A percentile compares a stretch with the other conserved stretches of the same genome.
phyloP scores from a whole-genome alignment of 2,329 filamentous ascomycete species.

The Penicillium verrucosum region DNA sequence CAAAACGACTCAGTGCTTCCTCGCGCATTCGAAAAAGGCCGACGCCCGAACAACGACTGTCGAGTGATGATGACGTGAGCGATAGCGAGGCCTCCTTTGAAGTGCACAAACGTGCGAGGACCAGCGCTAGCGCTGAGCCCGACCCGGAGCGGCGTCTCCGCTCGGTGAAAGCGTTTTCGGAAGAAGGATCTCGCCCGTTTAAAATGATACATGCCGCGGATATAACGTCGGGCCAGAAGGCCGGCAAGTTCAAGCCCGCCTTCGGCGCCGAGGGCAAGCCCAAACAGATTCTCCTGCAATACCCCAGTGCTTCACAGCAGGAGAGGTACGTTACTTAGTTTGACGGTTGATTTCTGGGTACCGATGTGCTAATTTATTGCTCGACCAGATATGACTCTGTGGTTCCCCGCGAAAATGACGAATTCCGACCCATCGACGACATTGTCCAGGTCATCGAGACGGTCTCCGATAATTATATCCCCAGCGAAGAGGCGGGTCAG shows the following conservation, averaged over 20 bases:
- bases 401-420: slow-evolving; percentile 73
- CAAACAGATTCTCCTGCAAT: slow-evolving; percentile 67
- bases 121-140: slow-evolving; percentile 42
- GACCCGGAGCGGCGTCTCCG: slow-evolving; percentile 46
- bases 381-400: slow-evolving; percentile 65
- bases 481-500: slow-evolving; percentile 61
- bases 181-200: slow-evolving; percentile 36
- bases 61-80: slow-evolving; percentile 43
- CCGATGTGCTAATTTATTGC: slow-evolving; percentile 7
- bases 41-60: slow-evolving; percentile 39
- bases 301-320: slow-evolving; percentile 69
- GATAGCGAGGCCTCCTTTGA: slow-evolving; percentile 43
- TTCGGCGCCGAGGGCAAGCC: slow-evolving; percentile 47
- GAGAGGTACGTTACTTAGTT: slow-evolving; percentile 55
- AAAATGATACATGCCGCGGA: slow-evolving; percentile 50
- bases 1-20: slow-evolving; percentile 33
- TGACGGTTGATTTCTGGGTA: not conserved
- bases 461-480: slow-evolving; percentile 74
- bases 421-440: slow-evolving; percentile 64
- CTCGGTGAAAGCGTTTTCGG: slow-evolving; percentile 45
- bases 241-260: slow-evolving; percentile 51
- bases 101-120: slow-evolving; percentile 43
- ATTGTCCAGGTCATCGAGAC: slow-evolving; percentile 68
- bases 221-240: slow-evolving; percentile 45
- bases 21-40: slow-evolving; percentile 37